Evolutionary conservation across 768 basidiomycete genomes (phyloP).

Genomic region (Strobilomyces confusus): DNA sequence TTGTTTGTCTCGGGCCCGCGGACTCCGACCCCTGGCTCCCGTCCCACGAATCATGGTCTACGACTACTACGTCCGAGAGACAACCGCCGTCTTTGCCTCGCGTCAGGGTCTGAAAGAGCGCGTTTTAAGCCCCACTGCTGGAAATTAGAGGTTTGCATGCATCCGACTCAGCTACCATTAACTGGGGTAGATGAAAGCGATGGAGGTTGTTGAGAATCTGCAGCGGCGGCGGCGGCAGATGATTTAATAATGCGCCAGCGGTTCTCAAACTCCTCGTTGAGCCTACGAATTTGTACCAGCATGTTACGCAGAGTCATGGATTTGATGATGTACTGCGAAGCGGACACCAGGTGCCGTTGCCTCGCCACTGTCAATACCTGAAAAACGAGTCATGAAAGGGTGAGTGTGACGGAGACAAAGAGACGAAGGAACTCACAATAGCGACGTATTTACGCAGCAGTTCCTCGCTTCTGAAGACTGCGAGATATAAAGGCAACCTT

Average conservation of each 20-base stretch:
- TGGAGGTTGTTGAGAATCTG: constrained; percentile 6
- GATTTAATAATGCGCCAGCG: constrained; percentile 26
- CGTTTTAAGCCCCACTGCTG: too few relatives aligned
- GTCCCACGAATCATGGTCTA: too few relatives aligned
- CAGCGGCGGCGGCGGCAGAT: constrained; percentile 3
- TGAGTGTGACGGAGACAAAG: constrained; percentile 10
- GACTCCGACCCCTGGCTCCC: too few relatives aligned
- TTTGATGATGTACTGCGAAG: constrained; percentile 32
- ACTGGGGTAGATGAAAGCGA: neutral
- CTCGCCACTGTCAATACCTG: constrained; percentile 44
- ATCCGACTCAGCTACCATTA: too few relatives aligned
- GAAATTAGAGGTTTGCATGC: too few relatives aligned
- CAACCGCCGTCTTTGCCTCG: too few relatives aligned
- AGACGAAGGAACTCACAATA: constrained; percentile 43
- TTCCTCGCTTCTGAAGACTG: constrained; percentile 46
- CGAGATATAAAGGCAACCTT: constrained; percentile 45
- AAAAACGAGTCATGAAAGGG: constrained; percentile 4
- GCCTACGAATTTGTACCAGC: constrained; percentile 39
- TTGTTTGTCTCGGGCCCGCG: too few relatives aligned
- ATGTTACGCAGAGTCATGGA: constrained; percentile 42
- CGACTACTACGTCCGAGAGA: too few relatives aligned
- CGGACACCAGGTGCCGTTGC: constrained; percentile 25
- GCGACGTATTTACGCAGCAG: constrained; percentile 46
- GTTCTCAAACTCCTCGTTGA: constrained; percentile 38
- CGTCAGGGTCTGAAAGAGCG: too few relatives aligned